Evolutionary conservation across 345 rosid species (phyloP), one percentile per base, ranked within the genome.

Genomic region (Heritiera fomes): DNA sequence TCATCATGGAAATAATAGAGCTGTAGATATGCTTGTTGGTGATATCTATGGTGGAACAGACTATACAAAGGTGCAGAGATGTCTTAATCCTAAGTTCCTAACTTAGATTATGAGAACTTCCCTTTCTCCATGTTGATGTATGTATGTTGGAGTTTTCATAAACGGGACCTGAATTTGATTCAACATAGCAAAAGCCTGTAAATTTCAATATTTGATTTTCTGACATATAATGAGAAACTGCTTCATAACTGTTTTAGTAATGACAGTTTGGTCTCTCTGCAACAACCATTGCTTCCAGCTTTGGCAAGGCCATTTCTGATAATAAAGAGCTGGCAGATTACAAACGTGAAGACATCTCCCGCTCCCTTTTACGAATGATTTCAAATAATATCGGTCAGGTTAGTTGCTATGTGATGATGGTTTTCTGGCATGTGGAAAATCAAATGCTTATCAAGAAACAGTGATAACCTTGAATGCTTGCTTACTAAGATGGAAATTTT

Each of bases 371-470:
- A 75, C 83, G 95, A 85, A 90, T 94, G 97, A 92, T 94, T 62
- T 94, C 97, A 23, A 92, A 94, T 79, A 94, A 94, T 80, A 82
- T 92, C 52, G 95, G 97, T 63, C 97, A 92, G 91, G 97, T 94
- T 77, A 68, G 87, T 85, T 78, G 43, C 60, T 67, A 11, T 50
- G 9, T 66, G 34, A 10, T 67, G 28, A 18, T 67, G 28, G 71
- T 76, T 62, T 38, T 65, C 38, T 50, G 43, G 50, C 18, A 12
- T 32, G 20, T 38, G 12, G 62, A 13, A 64, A 65, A 50, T 50
- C 73, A 63, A 38, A 65, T 7, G 7, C 17, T 20, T 52, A 30
- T 38, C 63, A 15, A 3, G 8, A 65, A 76, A 14, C 18, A 50
- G 3, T 4, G 8, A 34, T 53, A 13, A 47, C 58, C 74, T 46